Base-by-base conservation (phyloP, 345 rosid species). In the Citrus inodora region DNA sequence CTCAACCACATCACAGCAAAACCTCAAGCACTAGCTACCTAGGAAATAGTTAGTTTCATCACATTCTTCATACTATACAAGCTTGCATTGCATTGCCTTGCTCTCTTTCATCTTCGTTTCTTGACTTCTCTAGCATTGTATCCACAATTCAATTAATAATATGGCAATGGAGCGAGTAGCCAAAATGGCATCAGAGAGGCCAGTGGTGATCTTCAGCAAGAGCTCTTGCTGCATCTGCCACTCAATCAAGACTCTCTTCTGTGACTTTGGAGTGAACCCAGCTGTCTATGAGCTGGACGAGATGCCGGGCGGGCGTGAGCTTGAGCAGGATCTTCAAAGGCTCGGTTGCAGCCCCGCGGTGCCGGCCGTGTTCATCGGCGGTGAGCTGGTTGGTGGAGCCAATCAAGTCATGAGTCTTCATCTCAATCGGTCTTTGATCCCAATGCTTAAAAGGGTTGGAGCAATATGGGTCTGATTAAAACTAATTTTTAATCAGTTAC, bases 181-280 rank as follows among this genome's bases (percentile, higher is more conserved):
- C 22, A 95, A 84, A 79, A 76, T 95, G 79, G 94, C 92, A 19
- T 88, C 97, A 1, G 96, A 92, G 68, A 95, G 89, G 87, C 97
- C 97, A n/a, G 98, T 95, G 86, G 98, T 95, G 89, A 95, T 93
- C 62, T 95, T 93, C 90, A 93, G 98, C 89, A 93, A 92, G 90
- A 93, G 93, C 74, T 83, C 97, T 1, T 95, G 98, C 82, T 91
- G 93, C 86, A 92, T 95, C 97, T 82, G 94, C 87, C 98, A 95
- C 79, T 92, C 99, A 67, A 87, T 95, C 91, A 89, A 85, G 86
- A 87, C 89, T 14, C 87, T 93, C 76, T 78, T 95, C 66, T 71
- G 85, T 48, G 97, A 93, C 46, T 88, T 93, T 6, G 98, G 98
- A 46, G 98, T 86, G 32, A 89, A 89, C 82, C 93, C 95, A 0